phyloP scores from a whole-genome alignment of 78 protist genomes.

The Chrysochromulina tobinii region DNA sequence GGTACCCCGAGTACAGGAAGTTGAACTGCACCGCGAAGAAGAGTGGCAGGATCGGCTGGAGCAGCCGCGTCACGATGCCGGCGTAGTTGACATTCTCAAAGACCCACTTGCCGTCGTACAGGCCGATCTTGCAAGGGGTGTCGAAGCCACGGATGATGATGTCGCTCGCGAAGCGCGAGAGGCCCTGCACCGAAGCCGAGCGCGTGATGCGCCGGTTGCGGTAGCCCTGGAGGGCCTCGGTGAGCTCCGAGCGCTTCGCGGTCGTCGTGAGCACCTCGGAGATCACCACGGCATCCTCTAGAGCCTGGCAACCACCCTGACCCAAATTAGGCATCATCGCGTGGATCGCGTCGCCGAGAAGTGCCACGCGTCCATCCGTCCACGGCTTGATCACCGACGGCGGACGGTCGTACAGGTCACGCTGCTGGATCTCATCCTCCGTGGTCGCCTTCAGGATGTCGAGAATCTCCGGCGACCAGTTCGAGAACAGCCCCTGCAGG shows the following conservation, averaged over 20 bases:
- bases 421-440: slow-evolving; percentile 16
- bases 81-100: neutral
- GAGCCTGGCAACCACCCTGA: slow-evolving; percentile 16
- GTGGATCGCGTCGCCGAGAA: slow-evolving; percentile 10
- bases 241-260: neutral
- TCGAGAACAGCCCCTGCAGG: neutral
- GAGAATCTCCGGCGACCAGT: neutral
- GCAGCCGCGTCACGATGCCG: slow-evolving; percentile 8
- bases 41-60: slow-evolving; percentile 5
- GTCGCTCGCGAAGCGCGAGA: neutral
- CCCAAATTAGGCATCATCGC: slow-evolving; percentile 27
- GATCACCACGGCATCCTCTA: neutral
- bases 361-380: neutral
- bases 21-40: neutral
- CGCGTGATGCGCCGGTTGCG: neutral
- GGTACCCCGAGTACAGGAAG: neutral
- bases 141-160: slow-evolving; percentile 23
- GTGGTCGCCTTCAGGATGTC: neutral
- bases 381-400: neutral
- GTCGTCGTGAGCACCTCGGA: neutral
- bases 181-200: neutral
- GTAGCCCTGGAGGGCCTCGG: neutral
- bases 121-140: neutral
- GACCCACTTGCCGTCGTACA: neutral
- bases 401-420: slow-evolving; percentile 13